Conservation (phyloP, 345 rosid genomes). For the Populus pruinosa region DNA sequence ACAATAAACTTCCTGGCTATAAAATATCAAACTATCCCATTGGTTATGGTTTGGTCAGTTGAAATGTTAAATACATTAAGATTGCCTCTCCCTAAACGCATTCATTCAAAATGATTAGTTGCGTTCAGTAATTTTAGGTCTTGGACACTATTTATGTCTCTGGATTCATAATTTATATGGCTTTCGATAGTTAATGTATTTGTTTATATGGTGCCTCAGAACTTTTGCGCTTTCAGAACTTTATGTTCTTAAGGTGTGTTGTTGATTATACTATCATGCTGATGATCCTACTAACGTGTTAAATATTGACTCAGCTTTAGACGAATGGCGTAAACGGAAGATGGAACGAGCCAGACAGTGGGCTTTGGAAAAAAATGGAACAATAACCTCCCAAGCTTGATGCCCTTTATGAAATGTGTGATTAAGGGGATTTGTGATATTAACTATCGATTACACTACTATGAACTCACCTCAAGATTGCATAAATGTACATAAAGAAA, state of each 20-base stretch:
- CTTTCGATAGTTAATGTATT: neutral
- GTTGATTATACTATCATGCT: neutral
- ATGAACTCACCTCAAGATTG: neutral
- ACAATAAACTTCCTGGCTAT: neutral
- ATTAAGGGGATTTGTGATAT: neutral
- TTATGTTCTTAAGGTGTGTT: neutral
- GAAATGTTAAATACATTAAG: too few species aligned
- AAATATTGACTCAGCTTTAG: constrained; percentile 48
- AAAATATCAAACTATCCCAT: too few species aligned
- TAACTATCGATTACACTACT: neutral
- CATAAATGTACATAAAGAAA: neutral
- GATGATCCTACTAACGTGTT: constrained; percentile 1
- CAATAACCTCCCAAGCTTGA: constrained; percentile 34
- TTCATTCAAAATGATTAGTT: neutral
- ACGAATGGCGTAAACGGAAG: constrained; percentile 88
- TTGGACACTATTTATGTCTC: neutral
- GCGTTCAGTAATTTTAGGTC: neutral
- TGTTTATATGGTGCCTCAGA: neutral
- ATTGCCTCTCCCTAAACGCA: neutral
- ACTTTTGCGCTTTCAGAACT: neutral
- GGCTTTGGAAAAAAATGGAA: constrained; percentile 59
- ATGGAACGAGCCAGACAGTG: constrained; percentile 81
- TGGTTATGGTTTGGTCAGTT: neutral
- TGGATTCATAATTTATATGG: neutral
- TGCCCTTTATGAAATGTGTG: neutral